Conservation (phyloP, 805 yeast species). For the Wickerhamiella sergipiensis region DNA sequence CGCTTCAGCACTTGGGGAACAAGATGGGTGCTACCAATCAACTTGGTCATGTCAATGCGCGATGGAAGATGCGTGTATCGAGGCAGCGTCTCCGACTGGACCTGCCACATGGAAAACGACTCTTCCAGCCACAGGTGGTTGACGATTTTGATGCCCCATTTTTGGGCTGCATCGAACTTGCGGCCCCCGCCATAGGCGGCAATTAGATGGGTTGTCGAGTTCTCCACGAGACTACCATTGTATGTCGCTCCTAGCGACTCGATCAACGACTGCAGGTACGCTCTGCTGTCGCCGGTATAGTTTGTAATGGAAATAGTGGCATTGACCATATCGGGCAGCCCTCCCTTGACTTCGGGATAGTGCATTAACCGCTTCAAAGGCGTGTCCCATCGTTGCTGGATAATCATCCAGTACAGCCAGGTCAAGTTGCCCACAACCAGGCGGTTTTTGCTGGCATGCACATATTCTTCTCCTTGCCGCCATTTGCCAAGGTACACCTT, state of each 20-base stretch:
- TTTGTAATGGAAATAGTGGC: slow-evolving; percentile 57
- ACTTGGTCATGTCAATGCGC: slow-evolving; percentile 29
- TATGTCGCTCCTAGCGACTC: slow-evolving; percentile 62
- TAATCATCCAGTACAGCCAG: slow-evolving; percentile 64
- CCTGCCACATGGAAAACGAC: slow-evolving; percentile 48
- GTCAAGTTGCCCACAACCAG: slow-evolving; percentile 47
- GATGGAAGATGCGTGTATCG: slow-evolving; percentile 38
- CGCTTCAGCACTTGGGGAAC: slow-evolving; percentile 29
- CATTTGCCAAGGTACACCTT: slow-evolving; percentile 49
- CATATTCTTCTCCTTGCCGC: slow-evolving; percentile 44
- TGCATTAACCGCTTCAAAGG: slow-evolving; percentile 50
- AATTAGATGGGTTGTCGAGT: slow-evolving; percentile 56
- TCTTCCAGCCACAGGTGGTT: slow-evolving; percentile 88
- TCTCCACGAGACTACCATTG: slow-evolving; percentile 48
- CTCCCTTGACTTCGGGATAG: slow-evolving; percentile 47
- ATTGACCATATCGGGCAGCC: slow-evolving; percentile 41
- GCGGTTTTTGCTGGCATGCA: slow-evolving; percentile 29
- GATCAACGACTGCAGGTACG: slow-evolving; percentile 51
- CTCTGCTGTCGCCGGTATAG: slow-evolving; percentile 73
- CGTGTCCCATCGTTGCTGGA: slow-evolving; percentile 38
- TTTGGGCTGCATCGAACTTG: slow-evolving; percentile 59
- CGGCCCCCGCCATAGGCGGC: slow-evolving; percentile 56
- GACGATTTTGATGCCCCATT: slow-evolving; percentile 54
- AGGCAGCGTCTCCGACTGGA: slow-evolving; percentile 32
- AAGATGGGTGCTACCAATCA: slow-evolving; percentile 40